These are phyloP conservation scores for Stephania yunnanensis DNA, from an alignment of 164 flowering plant genomes.

Conservation along the genomic window DNA sequence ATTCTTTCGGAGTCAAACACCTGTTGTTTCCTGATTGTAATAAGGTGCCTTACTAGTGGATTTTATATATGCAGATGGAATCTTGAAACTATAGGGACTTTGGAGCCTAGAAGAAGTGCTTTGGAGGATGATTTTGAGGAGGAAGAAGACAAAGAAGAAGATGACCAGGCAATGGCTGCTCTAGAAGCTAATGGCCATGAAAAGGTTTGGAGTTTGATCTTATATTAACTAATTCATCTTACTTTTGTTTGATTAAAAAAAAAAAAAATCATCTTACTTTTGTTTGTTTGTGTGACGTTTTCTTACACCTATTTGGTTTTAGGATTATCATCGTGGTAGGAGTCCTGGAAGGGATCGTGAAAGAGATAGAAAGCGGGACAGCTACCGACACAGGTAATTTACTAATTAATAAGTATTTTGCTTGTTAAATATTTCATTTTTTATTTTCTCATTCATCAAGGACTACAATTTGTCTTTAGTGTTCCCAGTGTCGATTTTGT, in stretches of 20 bases:
- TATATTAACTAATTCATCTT: neutral
- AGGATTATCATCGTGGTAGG: slow-evolving; percentile 75
- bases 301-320: slow-evolving; percentile 3
- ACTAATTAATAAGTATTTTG: slow-evolving; percentile 28
- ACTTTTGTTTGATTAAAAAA: neutral
- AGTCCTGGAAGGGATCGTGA: slow-evolving; percentile 90
- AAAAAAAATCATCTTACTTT: neutral
- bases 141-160: slow-evolving; percentile 93
- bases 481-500: neutral
- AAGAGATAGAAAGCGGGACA: slow-evolving; percentile 78
- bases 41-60: slow-evolving; percentile 2
- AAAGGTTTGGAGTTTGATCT: slow-evolving; percentile 39
- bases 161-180: slow-evolving; percentile 50
- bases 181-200: slow-evolving; percentile 48
- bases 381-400: slow-evolving; percentile 77
- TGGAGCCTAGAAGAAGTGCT: slow-evolving; percentile 93
- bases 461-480: neutral
- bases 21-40: neutral
- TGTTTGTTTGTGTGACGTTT: neutral
- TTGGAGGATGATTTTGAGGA: slow-evolving; percentile 99
- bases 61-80: slow-evolving; percentile 50
- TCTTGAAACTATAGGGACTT: slow-evolving; percentile 61
- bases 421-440: neutral
- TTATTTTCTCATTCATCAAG: neutral
- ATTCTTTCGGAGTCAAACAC: neutral